A percentile compares a stretch with the other conserved stretches of the same genome.
Conservation (phyloP, 202 grass and related monocot genomes). For the Hordeum pubiflorum region DNA sequence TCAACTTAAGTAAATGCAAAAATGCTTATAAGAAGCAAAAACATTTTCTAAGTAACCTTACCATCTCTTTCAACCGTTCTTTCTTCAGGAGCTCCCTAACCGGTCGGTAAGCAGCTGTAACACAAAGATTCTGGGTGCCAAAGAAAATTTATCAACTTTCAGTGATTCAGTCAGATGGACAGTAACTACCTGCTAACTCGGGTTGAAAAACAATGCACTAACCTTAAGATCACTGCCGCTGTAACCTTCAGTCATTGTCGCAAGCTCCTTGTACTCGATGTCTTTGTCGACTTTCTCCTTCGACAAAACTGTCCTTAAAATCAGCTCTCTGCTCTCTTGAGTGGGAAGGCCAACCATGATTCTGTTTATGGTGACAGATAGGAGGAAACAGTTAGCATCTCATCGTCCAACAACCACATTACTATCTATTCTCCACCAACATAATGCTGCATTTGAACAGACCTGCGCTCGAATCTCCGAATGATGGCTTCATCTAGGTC, state of each 20-base stretch:
- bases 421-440: neutral
- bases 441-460: neutral
- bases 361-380: slow-evolving; percentile 37
- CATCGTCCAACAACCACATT: neutral
- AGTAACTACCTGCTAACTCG: neutral
- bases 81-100: slow-evolving; percentile 87
- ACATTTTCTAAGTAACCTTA: slow-evolving; percentile 7
- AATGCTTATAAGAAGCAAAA: neutral
- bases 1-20: neutral
- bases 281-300: slow-evolving; percentile 67
- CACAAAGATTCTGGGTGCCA: slow-evolving; percentile 68
- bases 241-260: slow-evolving; percentile 82
- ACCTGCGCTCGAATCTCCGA: slow-evolving; percentile 95
- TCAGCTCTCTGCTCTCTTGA: slow-evolving; percentile 75
- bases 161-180: neutral
- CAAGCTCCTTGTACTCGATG: slow-evolving; percentile 91
- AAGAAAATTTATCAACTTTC: neutral
- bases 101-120: slow-evolving; percentile 83
- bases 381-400: neutral
- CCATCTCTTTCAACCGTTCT: slow-evolving; percentile 76
- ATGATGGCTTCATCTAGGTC: slow-evolving; percentile 99
- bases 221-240: slow-evolving; percentile 99
- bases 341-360: slow-evolving; percentile 98
- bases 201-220: neutral
- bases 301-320: slow-evolving; percentile 75